phyloP scores from a whole-genome alignment of 768 basidiomycete genomes.

The Russula lepida region DNA sequence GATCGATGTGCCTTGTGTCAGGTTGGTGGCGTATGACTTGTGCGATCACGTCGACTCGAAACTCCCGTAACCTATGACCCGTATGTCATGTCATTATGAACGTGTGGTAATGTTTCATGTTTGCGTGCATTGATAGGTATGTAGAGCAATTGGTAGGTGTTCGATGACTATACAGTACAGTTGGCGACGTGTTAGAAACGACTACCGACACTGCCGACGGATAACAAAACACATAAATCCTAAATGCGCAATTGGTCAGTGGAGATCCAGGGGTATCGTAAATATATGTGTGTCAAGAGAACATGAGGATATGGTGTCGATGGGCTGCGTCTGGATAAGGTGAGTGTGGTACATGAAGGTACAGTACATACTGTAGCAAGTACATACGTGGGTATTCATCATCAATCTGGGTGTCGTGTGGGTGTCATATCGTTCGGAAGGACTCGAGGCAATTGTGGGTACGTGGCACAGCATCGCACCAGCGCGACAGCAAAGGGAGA shows the following conservation, averaged over 20 bases:
- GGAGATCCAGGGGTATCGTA: neutral
- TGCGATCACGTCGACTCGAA: no score
- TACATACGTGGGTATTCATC: slow-evolving; percentile 11
- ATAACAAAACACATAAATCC: neutral
- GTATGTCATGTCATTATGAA: neutral
- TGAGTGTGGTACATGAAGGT: slow-evolving; percentile 1
- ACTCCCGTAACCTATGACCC: neutral
- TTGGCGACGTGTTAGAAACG: neutral
- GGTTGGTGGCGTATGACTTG: neutral
- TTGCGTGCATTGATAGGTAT: neutral
- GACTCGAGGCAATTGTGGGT: neutral
- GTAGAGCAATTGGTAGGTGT: neutral
- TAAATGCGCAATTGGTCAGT: neutral
- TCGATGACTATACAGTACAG: neutral
- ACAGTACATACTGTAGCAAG: slow-evolving; percentile 6
- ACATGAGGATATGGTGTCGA: slow-evolving; percentile 1
- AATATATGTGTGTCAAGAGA: neutral
- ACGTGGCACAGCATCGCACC: neutral
- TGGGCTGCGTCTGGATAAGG: neutral
- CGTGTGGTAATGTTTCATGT: neutral
- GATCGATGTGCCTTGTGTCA: neutral
- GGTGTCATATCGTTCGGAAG: neutral
- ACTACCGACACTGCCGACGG: neutral
- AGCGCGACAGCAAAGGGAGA: neutral
- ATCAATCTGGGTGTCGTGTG: neutral